These are phyloP conservation scores for Colletotrichum australisinense DNA, from an alignment of 2,329 filamentous ascomycete genomes.

Conservation along the genomic window DNA sequence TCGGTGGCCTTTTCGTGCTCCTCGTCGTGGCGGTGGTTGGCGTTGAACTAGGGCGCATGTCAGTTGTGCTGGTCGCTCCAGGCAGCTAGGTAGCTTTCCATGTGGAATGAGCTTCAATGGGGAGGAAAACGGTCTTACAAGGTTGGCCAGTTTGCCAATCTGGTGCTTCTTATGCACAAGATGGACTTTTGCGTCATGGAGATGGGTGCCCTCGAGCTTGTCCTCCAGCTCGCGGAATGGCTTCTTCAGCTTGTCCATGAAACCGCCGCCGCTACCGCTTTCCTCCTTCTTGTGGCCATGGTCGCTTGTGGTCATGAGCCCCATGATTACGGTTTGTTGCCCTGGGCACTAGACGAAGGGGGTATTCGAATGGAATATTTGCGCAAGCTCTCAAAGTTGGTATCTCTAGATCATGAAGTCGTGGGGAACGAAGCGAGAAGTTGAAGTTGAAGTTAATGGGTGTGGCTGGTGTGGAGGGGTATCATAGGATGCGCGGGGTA, in stretches of 20 bases:
- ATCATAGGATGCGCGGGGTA: slow-evolving; percentile 24
- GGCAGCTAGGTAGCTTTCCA: background rate
- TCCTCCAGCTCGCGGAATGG: slow-evolving; percentile 60
- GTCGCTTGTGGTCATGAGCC: slow-evolving; percentile 25
- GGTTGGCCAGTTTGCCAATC: slow-evolving; percentile 71
- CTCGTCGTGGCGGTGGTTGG: slow-evolving; percentile 93
- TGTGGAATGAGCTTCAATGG: background rate
- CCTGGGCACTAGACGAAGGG: background rate
- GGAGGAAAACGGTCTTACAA: slow-evolving; percentile 55
- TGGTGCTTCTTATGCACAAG: slow-evolving; percentile 73
- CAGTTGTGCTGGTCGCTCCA: background rate
- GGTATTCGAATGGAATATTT: background rate
- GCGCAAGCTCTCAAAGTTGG: background rate
- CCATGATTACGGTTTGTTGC: slow-evolving; percentile 2
- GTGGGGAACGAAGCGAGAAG: background rate
- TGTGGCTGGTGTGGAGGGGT: slow-evolving; percentile 9
- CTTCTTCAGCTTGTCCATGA: slow-evolving; percentile 61
- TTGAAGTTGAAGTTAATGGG: background rate
- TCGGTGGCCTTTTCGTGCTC: slow-evolving; percentile 89
- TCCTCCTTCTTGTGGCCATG: slow-evolving; percentile 34
- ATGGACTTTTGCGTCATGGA: slow-evolving; percentile 68
- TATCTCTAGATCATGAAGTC: slow-evolving; percentile 17
- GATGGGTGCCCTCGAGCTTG: slow-evolving; percentile 64
- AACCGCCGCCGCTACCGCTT: slow-evolving; percentile 44
- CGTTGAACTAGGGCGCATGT: slow-evolving; percentile 70